Evolutionary conservation across 495 filamentous ascomycete species (phyloP), one percentile per base, ranked within the genome.

Genomic region (Neurospora sp.): DNA sequence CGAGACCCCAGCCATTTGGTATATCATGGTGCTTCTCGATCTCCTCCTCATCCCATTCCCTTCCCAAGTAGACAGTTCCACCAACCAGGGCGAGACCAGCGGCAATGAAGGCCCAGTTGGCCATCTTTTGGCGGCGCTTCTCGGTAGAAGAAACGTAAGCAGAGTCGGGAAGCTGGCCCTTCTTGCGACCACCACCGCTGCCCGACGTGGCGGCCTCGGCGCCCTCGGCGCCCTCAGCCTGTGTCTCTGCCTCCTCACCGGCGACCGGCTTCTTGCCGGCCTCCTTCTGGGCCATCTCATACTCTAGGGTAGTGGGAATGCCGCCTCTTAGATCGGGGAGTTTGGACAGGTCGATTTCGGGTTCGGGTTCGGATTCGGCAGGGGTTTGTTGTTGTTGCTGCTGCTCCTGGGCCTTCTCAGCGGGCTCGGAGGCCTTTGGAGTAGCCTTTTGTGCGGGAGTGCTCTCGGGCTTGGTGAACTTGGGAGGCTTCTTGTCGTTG

Each of bases 101-200:
- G 23, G 88, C 70, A 70, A 86, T 78, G 4, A 84, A 83, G 39
- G 85, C 77, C 70, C 90, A 79, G 76, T 92, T 92, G 72, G 90
- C 89, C 75, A 93, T 82, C 74, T 86, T 87, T 72, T 90, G 89
- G 70, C 94, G 88, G 75, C 91, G 88, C 73, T 92, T 90, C 77
- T 98, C 96, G 12, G 91, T 85, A 18, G 96, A 98, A 20, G 96
- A 97, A 76, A 96, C 88, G 83, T 98, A 98, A 70, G 92, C 92
- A 5, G 90, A 91, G 75, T 91, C 94, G 12, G 92, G 92, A 40
- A 93, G 88, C 76, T 92, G 90, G 66, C 88, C 84, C 79, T 85
- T 81, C 84, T 78, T 40, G 82, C 80, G 78, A 23, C 86, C 80
- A 70, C 87, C 84, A 38, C 83, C 83, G 38, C 85, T 87, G 16